A percentile compares a stretch with the other conserved stretches of the same genome.
These are phyloP conservation scores for Ascochyta clinopodiicola DNA, from an alignment of 2,329 filamentous ascomycete genomes.

Conservation along the genomic window DNA sequence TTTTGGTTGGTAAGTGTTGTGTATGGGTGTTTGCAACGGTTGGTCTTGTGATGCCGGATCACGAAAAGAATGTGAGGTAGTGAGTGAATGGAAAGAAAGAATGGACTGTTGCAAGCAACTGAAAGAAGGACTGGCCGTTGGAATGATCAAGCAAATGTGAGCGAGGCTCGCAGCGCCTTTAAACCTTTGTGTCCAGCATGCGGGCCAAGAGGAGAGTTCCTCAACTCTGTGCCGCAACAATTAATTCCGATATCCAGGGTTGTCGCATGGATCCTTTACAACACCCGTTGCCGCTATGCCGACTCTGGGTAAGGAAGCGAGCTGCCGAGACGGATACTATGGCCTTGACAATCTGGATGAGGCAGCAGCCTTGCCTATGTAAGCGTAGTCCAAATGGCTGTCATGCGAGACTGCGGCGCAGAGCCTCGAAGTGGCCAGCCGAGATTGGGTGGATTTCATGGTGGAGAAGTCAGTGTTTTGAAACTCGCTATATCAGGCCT, in stretches of 20 bases:
- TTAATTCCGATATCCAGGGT: slow-evolving; percentile 27
- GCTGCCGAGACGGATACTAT: slow-evolving; percentile 18
- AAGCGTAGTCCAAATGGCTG: slow-evolving; percentile 13
- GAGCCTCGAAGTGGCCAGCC: slow-evolving; percentile 17
- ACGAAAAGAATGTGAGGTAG: slow-evolving; percentile 29
- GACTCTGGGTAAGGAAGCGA: slow-evolving; percentile 14
- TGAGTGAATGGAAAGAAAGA: slow-evolving; percentile 26
- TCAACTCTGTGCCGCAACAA: slow-evolving; percentile 15
- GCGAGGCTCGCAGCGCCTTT: slow-evolving; percentile 16
- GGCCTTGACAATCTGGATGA: slow-evolving; percentile 24
- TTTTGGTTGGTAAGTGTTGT: slow-evolving; percentile 12
- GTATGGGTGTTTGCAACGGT: slow-evolving; percentile 16
- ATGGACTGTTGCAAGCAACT: slow-evolving; percentile 26
- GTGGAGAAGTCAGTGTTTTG: slow-evolving; percentile 34
- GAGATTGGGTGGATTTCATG: slow-evolving; percentile 28
- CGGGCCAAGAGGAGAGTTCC: slow-evolving; percentile 10
- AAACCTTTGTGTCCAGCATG: slow-evolving; percentile 5
- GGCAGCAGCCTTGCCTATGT: slow-evolving; percentile 16
- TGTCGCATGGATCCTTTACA: slow-evolving; percentile 25
- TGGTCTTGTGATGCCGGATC: slow-evolving; percentile 32
- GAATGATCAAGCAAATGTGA: slow-evolving; percentile 18
- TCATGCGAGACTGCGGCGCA: slow-evolving; percentile 23
- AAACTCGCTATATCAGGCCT: slow-evolving; percentile 24
- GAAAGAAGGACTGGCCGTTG: slow-evolving; percentile 33
- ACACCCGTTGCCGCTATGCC: slow-evolving; percentile 25